Percentiles rank a stretch among this genome's conserved stretches.
Conservation (phyloP, 1,284 basidiomycete species). For the Tremellales sp. region DNA sequence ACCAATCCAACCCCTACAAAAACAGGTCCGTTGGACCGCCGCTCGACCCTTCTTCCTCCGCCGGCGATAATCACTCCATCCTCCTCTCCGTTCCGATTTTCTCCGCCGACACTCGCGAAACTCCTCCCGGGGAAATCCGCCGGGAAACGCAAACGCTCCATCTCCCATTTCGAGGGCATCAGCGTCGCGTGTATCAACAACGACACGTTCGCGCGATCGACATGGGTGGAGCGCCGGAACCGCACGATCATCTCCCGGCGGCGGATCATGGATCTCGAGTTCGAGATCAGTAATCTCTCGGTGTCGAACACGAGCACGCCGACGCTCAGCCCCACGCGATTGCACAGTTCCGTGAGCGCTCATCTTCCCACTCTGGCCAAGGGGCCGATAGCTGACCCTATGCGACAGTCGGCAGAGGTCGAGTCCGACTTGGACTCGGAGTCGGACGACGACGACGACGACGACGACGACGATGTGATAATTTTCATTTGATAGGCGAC, state of each 20-base stretch:
- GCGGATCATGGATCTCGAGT: too few species aligned
- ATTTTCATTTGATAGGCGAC: slow-evolving; percentile 2
- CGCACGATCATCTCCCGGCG: too few species aligned
- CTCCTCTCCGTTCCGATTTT: too few species aligned
- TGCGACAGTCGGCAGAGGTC: background rate
- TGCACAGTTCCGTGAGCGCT: background rate
- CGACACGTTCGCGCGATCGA: too few species aligned
- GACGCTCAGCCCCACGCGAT: background rate
- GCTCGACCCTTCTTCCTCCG: too few species aligned
- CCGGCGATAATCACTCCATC: too few species aligned
- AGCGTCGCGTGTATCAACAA: slow-evolving; percentile 2
- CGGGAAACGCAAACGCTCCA: slow-evolving; percentile 6
- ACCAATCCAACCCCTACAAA: too few species aligned
- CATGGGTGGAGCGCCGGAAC: too few species aligned
- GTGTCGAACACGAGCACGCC: slow-evolving; percentile 1
- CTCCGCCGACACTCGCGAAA: too few species aligned
- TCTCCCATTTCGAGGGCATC: slow-evolving; percentile 6
- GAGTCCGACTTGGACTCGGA: background rate
- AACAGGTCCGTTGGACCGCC: too few species aligned
- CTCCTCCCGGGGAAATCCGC: background rate
- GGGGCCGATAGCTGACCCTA: background rate
- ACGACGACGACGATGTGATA: slow-evolving; percentile 9
- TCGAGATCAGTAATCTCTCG: too few species aligned
- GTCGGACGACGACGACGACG: slow-evolving; percentile 6
- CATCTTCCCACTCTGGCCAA: background rate